phyloP scores from a whole-genome alignment of 768 basidiomycete genomes.

The Termitomyces sp. region DNA sequence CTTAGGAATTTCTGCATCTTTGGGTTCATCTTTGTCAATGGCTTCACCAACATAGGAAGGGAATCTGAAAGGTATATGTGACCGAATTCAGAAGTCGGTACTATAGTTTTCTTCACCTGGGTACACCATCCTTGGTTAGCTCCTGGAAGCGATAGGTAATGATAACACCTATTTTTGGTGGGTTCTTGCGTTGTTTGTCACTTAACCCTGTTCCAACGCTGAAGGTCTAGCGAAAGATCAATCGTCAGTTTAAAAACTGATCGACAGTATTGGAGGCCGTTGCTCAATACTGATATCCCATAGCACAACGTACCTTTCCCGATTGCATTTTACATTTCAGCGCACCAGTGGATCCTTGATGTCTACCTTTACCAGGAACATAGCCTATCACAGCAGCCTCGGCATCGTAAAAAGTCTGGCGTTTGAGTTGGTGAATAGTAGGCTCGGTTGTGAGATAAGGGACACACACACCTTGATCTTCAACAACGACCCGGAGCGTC shows the following conservation, averaged over 20 bases:
- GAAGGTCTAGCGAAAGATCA: conserved; percentile 38
- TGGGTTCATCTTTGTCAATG: conserved; percentile 50
- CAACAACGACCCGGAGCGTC: conserved; percentile 45
- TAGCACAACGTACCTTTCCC: conserved; percentile 45
- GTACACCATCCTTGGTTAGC: conserved; percentile 53
- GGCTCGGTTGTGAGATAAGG: not conserved
- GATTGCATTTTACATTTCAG: conserved; percentile 60
- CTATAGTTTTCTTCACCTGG: conserved; percentile 36
- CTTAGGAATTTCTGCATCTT: conserved; percentile 54
- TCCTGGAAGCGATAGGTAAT: conserved; percentile 62
- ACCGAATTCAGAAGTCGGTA: not conserved
- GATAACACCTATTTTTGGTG: conserved; percentile 55
- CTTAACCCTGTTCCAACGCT: conserved; percentile 55
- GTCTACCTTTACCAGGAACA: conserved; percentile 48
- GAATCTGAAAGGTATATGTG: conserved; percentile 35
- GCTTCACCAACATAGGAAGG: conserved; percentile 54
- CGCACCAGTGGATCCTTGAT: conserved; percentile 48
- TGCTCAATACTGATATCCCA: not conserved
- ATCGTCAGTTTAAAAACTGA: not conserved
- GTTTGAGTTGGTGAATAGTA: not conserved
- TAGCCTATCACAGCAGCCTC: conserved; percentile 63
- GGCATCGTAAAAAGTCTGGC: conserved; percentile 57
- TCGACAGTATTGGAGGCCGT: not conserved
- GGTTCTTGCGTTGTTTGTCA: conserved; percentile 51
- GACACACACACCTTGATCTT: conserved; percentile 52